phyloP scores from a whole-genome alignment of 352 stramenopile genomes.

The Paralagenidium karlingii region DNA sequence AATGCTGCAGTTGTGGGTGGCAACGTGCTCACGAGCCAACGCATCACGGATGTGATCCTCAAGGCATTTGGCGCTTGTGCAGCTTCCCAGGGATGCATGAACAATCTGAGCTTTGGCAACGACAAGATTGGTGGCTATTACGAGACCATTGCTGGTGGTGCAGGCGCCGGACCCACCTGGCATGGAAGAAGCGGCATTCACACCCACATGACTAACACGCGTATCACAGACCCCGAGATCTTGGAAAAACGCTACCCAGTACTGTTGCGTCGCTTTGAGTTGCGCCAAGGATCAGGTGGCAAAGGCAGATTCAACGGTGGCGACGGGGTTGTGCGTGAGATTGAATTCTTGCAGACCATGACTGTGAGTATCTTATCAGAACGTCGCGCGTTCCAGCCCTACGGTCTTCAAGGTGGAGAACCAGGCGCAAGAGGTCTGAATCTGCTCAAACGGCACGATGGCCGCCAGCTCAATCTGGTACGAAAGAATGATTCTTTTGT shows the following conservation, averaged over 20 bases:
- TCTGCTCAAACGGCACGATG: slow-evolving; percentile 65
- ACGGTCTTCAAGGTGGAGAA: slow-evolving; percentile 89
- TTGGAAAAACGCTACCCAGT: slow-evolving; percentile 94
- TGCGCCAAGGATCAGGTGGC: slow-evolving; percentile 85
- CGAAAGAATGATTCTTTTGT: slow-evolving; percentile 9
- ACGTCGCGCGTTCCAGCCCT: slow-evolving; percentile 90
- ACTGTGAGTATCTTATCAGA: slow-evolving; percentile 97
- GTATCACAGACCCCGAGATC: slow-evolving; percentile 99
- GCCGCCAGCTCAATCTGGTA: slow-evolving; percentile 57
- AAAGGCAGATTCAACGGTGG: slow-evolving; percentile 84
- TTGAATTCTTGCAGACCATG: slow-evolving; percentile 92
- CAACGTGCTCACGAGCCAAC: slow-evolving; percentile 97
- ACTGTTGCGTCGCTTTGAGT: slow-evolving; percentile 72
- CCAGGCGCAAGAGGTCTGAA: slow-evolving; percentile 89
- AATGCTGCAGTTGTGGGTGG: slow-evolving; percentile 95
- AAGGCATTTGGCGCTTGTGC: slow-evolving; percentile 93
- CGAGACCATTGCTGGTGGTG: slow-evolving; percentile 98
- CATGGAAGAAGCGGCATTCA: slow-evolving; percentile 94
- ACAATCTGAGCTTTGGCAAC: slow-evolving; percentile 99
- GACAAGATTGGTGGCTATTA: slow-evolving; percentile 93
- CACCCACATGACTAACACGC: slow-evolving; percentile 99
- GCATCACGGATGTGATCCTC: slow-evolving; percentile 97
- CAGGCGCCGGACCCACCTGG: slow-evolving; percentile 94
- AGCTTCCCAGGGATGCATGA: slow-evolving; percentile 98
- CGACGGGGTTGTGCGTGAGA: slow-evolving; percentile 92